These are phyloP conservation scores for Pythium apleroticum DNA, from an alignment of 352 stramenopile genomes.

Conservation along the genomic window DNA sequence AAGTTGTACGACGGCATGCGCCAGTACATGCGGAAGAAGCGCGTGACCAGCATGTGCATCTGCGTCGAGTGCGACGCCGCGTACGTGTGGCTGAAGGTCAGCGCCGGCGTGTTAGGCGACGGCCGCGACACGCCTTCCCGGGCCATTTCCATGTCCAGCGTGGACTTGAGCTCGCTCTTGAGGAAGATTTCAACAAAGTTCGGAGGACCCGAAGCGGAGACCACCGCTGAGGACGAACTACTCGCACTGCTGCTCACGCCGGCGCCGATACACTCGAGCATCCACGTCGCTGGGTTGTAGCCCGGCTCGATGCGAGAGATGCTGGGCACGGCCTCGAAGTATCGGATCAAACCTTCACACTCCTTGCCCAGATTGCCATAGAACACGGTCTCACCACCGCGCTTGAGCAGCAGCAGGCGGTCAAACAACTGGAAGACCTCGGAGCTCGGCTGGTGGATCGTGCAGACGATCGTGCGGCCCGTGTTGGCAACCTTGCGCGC, in stretches of 20 bases:
- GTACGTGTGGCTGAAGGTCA: conserved; percentile 22
- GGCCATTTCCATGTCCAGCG: conserved; percentile 11
- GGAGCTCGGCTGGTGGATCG: conserved; percentile 29
- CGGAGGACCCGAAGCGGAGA: neutral
- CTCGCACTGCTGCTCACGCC: conserved; percentile 26
- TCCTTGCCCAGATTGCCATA: conserved; percentile 25
- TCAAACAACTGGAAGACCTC: conserved; percentile 22
- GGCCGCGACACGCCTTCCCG: conserved; percentile 11
- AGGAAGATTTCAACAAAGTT: conserved; percentile 21
- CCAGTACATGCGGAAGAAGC: conserved; percentile 31
- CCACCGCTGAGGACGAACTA: neutral
- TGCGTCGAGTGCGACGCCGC: conserved; percentile 11
- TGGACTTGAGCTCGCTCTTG: neutral
- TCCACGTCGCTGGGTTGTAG: conserved; percentile 39
- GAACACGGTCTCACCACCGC: conserved; percentile 13
- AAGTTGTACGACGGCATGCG: conserved; percentile 64
- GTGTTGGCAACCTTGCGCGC: conserved; percentile 66
- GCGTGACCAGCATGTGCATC: conserved; percentile 24
- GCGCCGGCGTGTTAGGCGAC: neutral
- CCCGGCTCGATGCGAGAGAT: conserved; percentile 31
- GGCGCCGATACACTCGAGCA: conserved; percentile 37
- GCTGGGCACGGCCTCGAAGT: conserved; percentile 52
- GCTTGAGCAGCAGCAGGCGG: conserved; percentile 8
- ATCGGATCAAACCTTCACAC: conserved; percentile 31
- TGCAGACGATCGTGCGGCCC: conserved; percentile 78